Conservation (phyloP, 345 rosid species). For the Aquilaria sinensis region DNA sequence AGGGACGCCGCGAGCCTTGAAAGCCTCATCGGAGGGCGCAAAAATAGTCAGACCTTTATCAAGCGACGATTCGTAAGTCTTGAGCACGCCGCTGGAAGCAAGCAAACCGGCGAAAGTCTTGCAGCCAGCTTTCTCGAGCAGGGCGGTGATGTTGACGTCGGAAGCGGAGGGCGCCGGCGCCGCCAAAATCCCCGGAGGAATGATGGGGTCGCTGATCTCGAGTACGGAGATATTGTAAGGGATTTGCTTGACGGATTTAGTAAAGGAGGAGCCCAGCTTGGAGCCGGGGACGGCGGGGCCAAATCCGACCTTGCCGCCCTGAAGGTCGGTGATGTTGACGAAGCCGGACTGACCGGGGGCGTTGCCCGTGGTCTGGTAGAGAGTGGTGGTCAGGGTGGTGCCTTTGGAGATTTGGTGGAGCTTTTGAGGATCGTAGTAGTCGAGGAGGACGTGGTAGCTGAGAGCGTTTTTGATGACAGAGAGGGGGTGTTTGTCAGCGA, state of each 20-base stretch:
- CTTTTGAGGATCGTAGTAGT: constrained; percentile 72
- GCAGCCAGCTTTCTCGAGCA: constrained; percentile 85
- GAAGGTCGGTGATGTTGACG: constrained; percentile 82
- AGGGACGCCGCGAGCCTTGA: constrained; percentile 64
- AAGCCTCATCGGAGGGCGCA: constrained; percentile 89
- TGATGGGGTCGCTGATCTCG: constrained; percentile 61
- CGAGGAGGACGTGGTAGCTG: constrained; percentile 73
- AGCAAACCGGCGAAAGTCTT: constrained; percentile 72
- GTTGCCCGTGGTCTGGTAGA: constrained; percentile 90
- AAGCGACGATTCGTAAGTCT: constrained; percentile 53
- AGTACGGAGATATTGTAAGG: constrained; percentile 82
- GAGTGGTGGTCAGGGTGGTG: constrained; percentile 69
- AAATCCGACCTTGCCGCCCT: constrained; percentile 85
- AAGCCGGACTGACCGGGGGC: constrained; percentile 81
- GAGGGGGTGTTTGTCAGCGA: constrained; percentile 62
- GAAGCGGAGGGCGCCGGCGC: constrained; percentile 67
- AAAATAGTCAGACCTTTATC: constrained; percentile 77
- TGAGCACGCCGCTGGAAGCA: constrained; percentile 62
- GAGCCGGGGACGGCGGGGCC: constrained; percentile 81
- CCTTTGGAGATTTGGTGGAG: constrained; percentile 82
- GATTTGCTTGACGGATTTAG: constrained; percentile 69
- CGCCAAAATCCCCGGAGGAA: constrained; percentile 55
- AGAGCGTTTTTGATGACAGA: constrained; percentile 66
- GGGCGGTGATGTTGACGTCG: constrained; percentile 55
- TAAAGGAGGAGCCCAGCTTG: constrained; percentile 68